Base-by-base conservation (phyloP, 805 yeast genomes). In the Kazachstania africana region DNA sequence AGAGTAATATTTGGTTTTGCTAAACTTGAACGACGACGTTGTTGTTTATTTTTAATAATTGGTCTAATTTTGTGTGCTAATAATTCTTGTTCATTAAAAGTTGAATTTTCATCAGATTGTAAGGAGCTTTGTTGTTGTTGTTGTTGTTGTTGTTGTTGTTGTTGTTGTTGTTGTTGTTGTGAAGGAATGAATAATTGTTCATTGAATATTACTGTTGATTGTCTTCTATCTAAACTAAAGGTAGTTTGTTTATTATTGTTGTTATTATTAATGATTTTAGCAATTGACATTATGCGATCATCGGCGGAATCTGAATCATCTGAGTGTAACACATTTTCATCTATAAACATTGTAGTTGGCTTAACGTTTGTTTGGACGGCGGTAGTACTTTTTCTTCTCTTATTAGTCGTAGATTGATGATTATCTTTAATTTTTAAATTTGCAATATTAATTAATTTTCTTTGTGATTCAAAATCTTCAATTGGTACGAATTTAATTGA, bases 401-500 rank as follows among this genome's bases (percentile, higher is more conserved):
- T 19, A 10, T 19, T 19, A 10, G 22, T 6, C 10, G 10, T 19
- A 19, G 22, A 8, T 19, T 19, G 9, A 8, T 19, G 6, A 19
- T 19, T 19, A 8, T 19, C 22, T 19, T 19, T 19, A 19, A 8
- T 19, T 19, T 19, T 10, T 8, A 8, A 8, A 19, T 19, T 19
- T 19, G 22, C 22, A 19, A 8, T 19, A 19, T n/a, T n/a, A n/a
- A n/a, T n/a, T n/a, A n/a, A n/a, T n/a, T n/a, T n/a, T 60, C 66
- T 50, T 55, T 67, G 45, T 45, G 17, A 13, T 13, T 33, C 41
- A 31, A 63, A 37, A 8, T 28, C 15, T 6, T 15, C 28, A 4
- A 12, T 16, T 6, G 21, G 48, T 10, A 57, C 71, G 28, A 62
- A 57, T 43, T 75, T 66, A 2, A 85, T 91, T 17, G 45, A 37